A percentile compares a stretch with the other conserved stretches of the same genome.
Conservation (phyloP, 2,329 filamentous ascomycete species). For the Colletotrichum nymphaeae region DNA sequence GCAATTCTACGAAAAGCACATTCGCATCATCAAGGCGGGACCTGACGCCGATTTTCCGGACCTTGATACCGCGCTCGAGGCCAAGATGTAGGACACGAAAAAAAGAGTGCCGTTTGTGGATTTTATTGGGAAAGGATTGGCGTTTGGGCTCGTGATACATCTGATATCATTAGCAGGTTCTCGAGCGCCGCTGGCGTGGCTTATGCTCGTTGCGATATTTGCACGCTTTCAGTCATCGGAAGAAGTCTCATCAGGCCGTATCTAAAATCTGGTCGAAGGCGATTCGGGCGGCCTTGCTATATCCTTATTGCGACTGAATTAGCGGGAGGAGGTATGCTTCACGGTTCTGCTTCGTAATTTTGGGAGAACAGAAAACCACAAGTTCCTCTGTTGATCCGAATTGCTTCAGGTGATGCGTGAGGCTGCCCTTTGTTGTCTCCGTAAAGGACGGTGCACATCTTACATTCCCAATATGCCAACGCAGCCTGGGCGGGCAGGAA, state of each 20-base stretch:
- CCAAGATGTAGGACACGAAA: not conserved
- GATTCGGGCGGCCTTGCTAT: not conserved
- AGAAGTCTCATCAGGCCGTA: not conserved
- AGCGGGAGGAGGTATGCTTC: not conserved
- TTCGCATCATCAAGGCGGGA: conserved; percentile 61
- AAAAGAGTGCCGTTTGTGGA: not conserved
- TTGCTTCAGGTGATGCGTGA: not conserved
- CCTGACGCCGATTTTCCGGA: conserved; percentile 35
- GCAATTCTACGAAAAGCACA: conserved; percentile 68
- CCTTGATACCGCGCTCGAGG: conserved; percentile 14
- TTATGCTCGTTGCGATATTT: not conserved
- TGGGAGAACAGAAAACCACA: not conserved
- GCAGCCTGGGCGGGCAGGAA: too few species aligned
- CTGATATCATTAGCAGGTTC: not conserved
- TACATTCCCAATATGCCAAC: not conserved
- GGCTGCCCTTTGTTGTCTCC: not conserved
- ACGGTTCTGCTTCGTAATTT: not conserved
- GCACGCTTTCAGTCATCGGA: not conserved
- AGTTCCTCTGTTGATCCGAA: not conserved
- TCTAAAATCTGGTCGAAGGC: not conserved
- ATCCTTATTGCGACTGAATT: not conserved
- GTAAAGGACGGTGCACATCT: not conserved
- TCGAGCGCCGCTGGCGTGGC: not conserved
- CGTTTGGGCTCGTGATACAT: not conserved
- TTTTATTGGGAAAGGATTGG: not conserved